Evolutionary conservation across 1,284 basidiomycete genomes (phyloP), one percentile per base, ranked within the genome.

Genomic region (Pseudozyma thailandica): DNA sequence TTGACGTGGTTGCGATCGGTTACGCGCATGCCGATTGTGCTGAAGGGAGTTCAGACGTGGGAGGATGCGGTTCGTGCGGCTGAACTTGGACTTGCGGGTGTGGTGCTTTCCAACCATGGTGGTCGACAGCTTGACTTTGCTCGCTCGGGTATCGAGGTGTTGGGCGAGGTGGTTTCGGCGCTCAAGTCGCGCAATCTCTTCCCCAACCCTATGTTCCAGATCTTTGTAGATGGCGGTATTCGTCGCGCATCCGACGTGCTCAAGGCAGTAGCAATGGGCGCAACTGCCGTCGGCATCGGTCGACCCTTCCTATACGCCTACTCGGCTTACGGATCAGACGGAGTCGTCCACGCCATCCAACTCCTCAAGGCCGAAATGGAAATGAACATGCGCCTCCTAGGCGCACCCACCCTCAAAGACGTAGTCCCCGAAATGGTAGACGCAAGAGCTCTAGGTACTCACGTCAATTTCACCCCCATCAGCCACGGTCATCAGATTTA

Each of bases 191-290:
- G 86, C 15, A 83, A 88, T 46, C 88, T 92, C 27, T 86, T 86
- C 78, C 82, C 82, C 56, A 84, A 83, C 63, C 83, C 84, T 21
- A 90, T 88, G 57, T 74, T 86, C 61, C 87, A 88, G 89, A 91
- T 97, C 25, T 94, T 92, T 78, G 89, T 95, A 54, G 94, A 97
- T 81, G 94, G 94, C 15, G 94, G 93, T 6, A 86, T 93, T 39
- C 86, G 87, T 47, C 87, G 94, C 38, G 94, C 93, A n/a, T 62
- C 77, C 35, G 82, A 82, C 82, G 89, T 95, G 4, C 85, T 97
- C 53, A 97, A 97, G 83, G 93, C 93, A 0, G 84, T 96, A 1
- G 94, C 92, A 70, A 86, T 97, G 25, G 94, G 94, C n/a, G 94
- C 94, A 1, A 90, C 86, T 61, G 93, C 91, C 6, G 93, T 96